Base-by-base conservation (phyloP, 148 eudicot genomes). In the Nepenthes gracilis region DNA sequence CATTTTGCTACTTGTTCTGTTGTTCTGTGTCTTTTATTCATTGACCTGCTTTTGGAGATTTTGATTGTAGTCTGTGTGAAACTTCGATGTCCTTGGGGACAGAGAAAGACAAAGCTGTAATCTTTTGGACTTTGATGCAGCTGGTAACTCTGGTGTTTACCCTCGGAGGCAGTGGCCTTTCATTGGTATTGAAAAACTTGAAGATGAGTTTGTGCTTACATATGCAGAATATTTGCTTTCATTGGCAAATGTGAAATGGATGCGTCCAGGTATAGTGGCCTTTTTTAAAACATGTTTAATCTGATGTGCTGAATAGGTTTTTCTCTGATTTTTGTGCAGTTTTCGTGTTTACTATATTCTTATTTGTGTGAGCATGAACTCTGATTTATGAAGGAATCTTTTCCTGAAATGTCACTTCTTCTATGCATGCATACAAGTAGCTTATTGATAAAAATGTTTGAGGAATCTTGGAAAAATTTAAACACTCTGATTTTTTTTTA, bases 151-250 rank as follows among this genome's bases (percentile, higher is more conserved):
- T 75, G 76, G 71, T 67, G 63, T 48, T 62, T 82, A 67, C 51
- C 58, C 80, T 59, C 79, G 78, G 61, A 78, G 69, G 37, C 75
- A 52, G 54, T 77, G 74, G 60, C 61, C 77, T 35, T 85, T 75
- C 71, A 43, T 94, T 35, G 80, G 80, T 65, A 65, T 85, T 58
- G 86, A 89, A 76, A 78, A 80, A 69, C 97, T 94, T 69, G 99
- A 94, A 70, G 94, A 86, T 36, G 99, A 94, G 78, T 94, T 75
- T 67, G 76, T 94, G 70, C 64, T 94, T 59, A 74, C 97, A 32
- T 86, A 92, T 61, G 97, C 92, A 14, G 92, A 89, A 66, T 71
- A 86, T 74, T 47, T 77, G 67, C 99, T 94, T 72, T 84, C 90
- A 13, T 64, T 85, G 74, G 85, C 81, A 35, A 82, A 85, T 78